Evolutionary conservation across 169 alveolate genomes (phyloP), one percentile per base, ranked within the genome.

Genomic region (Fabrea salina): DNA sequence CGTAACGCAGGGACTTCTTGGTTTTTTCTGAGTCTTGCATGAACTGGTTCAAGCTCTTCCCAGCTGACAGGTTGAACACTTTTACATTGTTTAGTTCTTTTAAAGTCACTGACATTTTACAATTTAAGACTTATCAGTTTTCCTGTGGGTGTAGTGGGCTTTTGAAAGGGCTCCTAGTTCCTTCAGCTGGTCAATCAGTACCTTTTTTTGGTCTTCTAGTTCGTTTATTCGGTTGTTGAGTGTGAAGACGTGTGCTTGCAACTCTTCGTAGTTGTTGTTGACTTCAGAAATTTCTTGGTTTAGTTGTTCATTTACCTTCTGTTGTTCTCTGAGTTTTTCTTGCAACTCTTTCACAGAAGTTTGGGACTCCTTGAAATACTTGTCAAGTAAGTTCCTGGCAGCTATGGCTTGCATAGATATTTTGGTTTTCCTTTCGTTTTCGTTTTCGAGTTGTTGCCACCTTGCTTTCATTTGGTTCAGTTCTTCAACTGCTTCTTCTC

Each of bases 41-140:
- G 66, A 89, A 93, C 61, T 93, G 92, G 32, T 94, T 93, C 27
- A 93, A 64, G 13, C 96, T 86, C 80, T 93, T 93, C n/a, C 97
- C 97, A 68, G 91, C 85, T 30, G 97, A 86, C 59, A 93, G 89
- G 79, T 95, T 94, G 74, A 93, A 95, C 56, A 93, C 93, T 72
- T 94, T 90, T 49, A 91, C 91, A 37, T 93, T 90, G 78, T 82
- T 86, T 66, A 78, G 66, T 66, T 85, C 87, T 43, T 81, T 43
- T 59, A 79, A 59, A 67, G 61, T 68, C 16, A 82, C 79, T 75
- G 85, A 80, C 87, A 76, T 82, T 58, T 64, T 43, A 43, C 39
- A 51, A 41, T 64, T 56, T 25, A 80, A 71, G 19, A 44, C 19
- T 44, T 8, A 44, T 13, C 53, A 11, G 53, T 13, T 13, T 8